Conservation (phyloP, 2,329 filamentous ascomycete species). For the Pseudocercospora fijiensis region DNA sequence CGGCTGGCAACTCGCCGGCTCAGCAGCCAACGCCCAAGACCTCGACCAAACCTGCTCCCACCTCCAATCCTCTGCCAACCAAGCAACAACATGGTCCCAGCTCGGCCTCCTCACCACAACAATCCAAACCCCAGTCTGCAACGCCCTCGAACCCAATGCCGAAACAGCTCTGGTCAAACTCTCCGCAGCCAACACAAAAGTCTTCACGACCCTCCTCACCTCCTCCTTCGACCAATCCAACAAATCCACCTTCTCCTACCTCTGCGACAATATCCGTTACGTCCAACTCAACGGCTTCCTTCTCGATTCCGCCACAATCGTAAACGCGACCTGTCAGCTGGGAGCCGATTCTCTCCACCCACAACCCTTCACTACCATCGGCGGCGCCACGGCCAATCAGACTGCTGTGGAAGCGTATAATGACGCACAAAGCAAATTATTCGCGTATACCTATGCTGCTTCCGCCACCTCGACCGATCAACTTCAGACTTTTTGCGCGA, state of each 20-base stretch:
- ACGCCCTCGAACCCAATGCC: constrained; percentile 22
- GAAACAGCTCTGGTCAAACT: constrained; percentile 23
- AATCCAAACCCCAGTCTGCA: constrained; percentile 30
- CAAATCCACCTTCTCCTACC: constrained; percentile 23
- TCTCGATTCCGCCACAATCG: constrained; percentile 23
- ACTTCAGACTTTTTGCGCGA: constrained; percentile 21
- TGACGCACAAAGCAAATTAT: constrained; percentile 25
- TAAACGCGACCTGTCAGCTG: constrained; percentile 26
- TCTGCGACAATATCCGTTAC: constrained; percentile 32
- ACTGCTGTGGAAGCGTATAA: constrained; percentile 21
- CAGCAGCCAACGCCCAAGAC: constrained; percentile 23
- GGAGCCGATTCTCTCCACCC: constrained; percentile 10
- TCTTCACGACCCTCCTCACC: constrained; percentile 30
- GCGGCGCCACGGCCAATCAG: constrained; percentile 4
- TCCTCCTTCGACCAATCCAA: constrained; percentile 27
- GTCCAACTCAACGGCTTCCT: constrained; percentile 27
- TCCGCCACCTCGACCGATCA: constrained; percentile 16
- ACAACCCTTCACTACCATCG: constrained; percentile 15
- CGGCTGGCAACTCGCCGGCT: constrained; percentile 35
- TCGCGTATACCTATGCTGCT: constrained; percentile 25
- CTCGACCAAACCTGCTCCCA: constrained; percentile 27
- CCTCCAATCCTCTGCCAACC: constrained; percentile 20
- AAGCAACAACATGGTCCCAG: constrained; percentile 24
- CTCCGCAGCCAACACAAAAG: constrained; percentile 26
- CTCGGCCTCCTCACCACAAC: constrained; percentile 23